Conservation (phyloP, 768 basidiomycete genomes). For the Rubroboletus satanas region DNA sequence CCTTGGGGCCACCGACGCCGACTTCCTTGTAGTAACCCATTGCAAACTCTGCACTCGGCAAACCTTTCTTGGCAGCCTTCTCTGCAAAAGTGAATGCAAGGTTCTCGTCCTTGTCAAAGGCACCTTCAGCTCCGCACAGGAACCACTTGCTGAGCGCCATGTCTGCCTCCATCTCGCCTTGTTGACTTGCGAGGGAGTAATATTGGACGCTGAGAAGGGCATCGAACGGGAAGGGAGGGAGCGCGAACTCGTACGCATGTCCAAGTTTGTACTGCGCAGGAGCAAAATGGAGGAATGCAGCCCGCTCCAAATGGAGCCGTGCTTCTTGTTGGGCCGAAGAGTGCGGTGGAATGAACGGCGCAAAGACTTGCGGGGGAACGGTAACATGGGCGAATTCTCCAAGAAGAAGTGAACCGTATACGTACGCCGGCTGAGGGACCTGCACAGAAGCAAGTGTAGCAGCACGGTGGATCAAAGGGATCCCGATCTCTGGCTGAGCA, state of each 20-base stretch:
- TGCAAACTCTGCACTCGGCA: constrained; percentile 87
- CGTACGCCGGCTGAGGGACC: constrained; percentile 85
- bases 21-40: constrained; percentile 96
- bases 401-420: constrained; percentile 83
- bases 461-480: constrained; percentile 73
- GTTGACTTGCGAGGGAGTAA: constrained; percentile 77
- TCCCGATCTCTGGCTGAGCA: constrained; percentile 49
- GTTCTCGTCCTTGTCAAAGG: constrained; percentile 83
- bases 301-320: constrained; percentile 71
- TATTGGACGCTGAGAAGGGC: constrained; percentile 88
- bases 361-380: constrained; percentile 48
- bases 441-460: constrained; percentile 70
- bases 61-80: constrained; percentile 71
- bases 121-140: constrained; percentile 74
- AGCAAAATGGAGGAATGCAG: constrained; percentile 80
- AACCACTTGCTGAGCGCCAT: constrained; percentile 99
- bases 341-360: constrained; percentile 51
- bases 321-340: constrained; percentile 56
- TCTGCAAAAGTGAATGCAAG: constrained; percentile 88
- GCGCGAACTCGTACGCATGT: constrained; percentile 87
- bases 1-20: constrained; percentile 72
- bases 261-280: constrained; percentile 93
- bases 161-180: constrained; percentile 88
- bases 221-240: constrained; percentile 81
- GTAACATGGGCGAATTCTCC: constrained; percentile 73